Base-by-base conservation (phyloP, 2,329 filamentous ascomycete genomes). In the Ceratocystis papillata region DNA sequence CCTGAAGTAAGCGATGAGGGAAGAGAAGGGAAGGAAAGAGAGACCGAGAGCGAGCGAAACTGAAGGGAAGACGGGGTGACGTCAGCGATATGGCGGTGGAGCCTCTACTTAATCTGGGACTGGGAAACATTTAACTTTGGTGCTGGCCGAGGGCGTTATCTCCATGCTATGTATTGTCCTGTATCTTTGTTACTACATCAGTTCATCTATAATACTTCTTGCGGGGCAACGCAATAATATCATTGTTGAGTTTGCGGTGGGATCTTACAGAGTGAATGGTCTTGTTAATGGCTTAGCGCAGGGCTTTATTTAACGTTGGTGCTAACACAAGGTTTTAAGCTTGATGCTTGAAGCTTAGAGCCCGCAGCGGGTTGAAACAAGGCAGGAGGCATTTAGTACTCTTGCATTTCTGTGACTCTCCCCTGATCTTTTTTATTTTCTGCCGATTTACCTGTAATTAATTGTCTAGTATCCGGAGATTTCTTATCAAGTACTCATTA, bases 1-100 rank as follows among this genome's bases (percentile, higher is more conserved):
- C 55, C 70, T 82, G 48, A 44, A 33, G 50, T 65, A 63, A 61
- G 37, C 12, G 10, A 41, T 15, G 50, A 65, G 22, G 62, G 60
- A 41, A 33, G 17, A 17, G 57, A 37, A 33, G 17, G 33, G 8
- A 28, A 2, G 25, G 20, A 12, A 12, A n/a, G 45, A 63, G 28
- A 55, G 41, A 17, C 5, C 46, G 6, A 12, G 6, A 45, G 20
- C 20, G 12, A 62, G 22, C 5, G 48, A 41, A 25, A 28, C 25
- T 4, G 53, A 37, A 20, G 46, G 46, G 6, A 8, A 50, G 46
- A 22, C n/a, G 15, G 8, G n/a, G 17, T 5, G n/a, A 41, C 12
- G 37, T 41, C 37, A 41, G 12, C 37, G 1, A 41, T 15, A 5
- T 15, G 37, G 37, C 37, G 7, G 20, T 22, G 48, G n/a, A 22